Conservation (phyloP, 805 yeast genomes). For the Wickerhamiella azymoides region DNA sequence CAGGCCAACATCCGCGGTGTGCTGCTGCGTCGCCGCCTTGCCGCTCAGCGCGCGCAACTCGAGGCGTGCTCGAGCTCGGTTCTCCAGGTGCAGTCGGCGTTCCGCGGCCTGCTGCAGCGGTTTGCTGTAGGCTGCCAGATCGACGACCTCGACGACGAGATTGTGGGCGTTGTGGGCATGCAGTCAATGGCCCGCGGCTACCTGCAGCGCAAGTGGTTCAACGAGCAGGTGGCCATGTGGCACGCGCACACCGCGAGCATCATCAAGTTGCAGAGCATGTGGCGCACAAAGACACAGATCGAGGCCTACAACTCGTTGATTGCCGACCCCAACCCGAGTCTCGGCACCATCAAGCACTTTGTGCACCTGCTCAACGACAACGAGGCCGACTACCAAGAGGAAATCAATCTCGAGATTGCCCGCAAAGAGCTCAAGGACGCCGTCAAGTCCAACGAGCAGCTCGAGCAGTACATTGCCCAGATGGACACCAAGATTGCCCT, state of each 20-base stretch:
- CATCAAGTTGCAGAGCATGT: slow-evolving; percentile 56
- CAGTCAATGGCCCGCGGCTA: slow-evolving; percentile 26
- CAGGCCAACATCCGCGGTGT: slow-evolving; percentile 48
- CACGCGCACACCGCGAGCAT: slow-evolving; percentile 41
- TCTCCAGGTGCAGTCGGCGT: slow-evolving; percentile 24
- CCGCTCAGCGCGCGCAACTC: neutral
- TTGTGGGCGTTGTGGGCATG: slow-evolving; percentile 19
- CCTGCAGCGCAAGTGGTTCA: slow-evolving; percentile 19
- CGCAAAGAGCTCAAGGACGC: slow-evolving; percentile 58
- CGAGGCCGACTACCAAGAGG: slow-evolving; percentile 62
- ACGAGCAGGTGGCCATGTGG: slow-evolving; percentile 35
- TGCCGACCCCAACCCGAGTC: slow-evolving; percentile 59
- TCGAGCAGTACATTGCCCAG: slow-evolving; percentile 63
- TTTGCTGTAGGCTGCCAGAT: slow-evolving; percentile 22
- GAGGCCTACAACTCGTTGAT: slow-evolving; percentile 62
- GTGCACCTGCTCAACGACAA: slow-evolving; percentile 60
- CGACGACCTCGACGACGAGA: slow-evolving; percentile 26
- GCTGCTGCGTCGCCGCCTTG: slow-evolving; percentile 13
- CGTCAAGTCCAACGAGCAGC: slow-evolving; percentile 52
- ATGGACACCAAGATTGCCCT: slow-evolving; percentile 66
- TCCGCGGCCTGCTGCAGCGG: slow-evolving; percentile 27
- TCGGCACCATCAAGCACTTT: slow-evolving; percentile 62
- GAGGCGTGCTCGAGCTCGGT: slow-evolving; percentile 11
- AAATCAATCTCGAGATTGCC: slow-evolving; percentile 48
- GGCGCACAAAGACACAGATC: slow-evolving; percentile 54